These are phyloP conservation scores for Decorospora gaudefroyi DNA, from an alignment of 2,329 filamentous ascomycete genomes.

Conservation along the genomic window DNA sequence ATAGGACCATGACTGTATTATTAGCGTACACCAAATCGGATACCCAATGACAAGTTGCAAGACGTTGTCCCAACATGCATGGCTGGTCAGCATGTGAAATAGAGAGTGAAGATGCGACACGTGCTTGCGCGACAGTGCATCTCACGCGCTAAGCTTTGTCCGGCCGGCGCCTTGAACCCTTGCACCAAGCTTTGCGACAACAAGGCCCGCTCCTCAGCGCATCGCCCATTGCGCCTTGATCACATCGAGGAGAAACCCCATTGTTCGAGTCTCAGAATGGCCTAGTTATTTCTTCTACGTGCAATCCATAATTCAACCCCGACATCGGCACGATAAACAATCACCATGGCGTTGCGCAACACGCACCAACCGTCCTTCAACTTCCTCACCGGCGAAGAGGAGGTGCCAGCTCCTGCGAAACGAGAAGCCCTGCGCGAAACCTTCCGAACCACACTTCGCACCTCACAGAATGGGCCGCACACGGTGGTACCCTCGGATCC, in stretches of 20 bases:
- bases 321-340: slow-evolving; percentile 21
- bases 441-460: slow-evolving; percentile 47
- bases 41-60: neutral
- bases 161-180: slow-evolving; percentile 18
- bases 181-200: slow-evolving; percentile 16
- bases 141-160: slow-evolving; percentile 21
- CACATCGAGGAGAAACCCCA: neutral
- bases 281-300: neutral
- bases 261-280: slow-evolving; percentile 1
- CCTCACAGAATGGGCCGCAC: slow-evolving; percentile 48
- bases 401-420: slow-evolving; percentile 34
- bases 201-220: slow-evolving; percentile 2
- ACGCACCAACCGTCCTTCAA: slow-evolving; percentile 54
- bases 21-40: neutral
- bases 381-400: slow-evolving; percentile 53
- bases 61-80: neutral
- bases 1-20: neutral
- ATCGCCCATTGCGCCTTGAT: neutral
- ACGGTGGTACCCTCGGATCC: slow-evolving; percentile 48
- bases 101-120: neutral
- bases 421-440: slow-evolving; percentile 51
- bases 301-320: neutral
- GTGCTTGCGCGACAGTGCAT: neutral
- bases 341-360: slow-evolving; percentile 37
- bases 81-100: neutral